Conservation (phyloP, 305 asterid species). For the Solanum aculeatissimum region DNA sequence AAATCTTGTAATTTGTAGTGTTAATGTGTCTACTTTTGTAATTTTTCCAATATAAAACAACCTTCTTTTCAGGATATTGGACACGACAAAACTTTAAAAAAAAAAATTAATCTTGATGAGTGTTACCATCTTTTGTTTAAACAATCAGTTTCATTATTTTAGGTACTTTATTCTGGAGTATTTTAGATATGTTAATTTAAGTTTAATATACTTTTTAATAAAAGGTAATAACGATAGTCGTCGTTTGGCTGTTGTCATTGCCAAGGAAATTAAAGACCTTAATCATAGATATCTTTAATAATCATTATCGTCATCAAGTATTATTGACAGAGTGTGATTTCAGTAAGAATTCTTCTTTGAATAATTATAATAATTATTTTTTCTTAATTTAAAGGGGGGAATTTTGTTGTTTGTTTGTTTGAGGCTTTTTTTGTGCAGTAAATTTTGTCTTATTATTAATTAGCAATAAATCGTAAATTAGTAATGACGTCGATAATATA, state of each 20-base stretch:
- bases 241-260: constrained; percentile 13
- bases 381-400: neutral
- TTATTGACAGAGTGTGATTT: neutral
- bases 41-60: neutral
- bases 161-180: neutral
- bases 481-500: too few relatives aligned
- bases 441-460: too few relatives aligned
- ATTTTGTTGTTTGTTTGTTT: constrained; percentile 19
- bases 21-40: too few relatives aligned
- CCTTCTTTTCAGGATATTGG: neutral
- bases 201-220: neutral
- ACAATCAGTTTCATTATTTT: neutral
- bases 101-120: constrained; percentile 12
- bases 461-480: too few relatives aligned
- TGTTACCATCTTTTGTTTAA: constrained; percentile 13
- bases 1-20: too few relatives aligned
- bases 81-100: neutral
- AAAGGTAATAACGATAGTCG: neutral
- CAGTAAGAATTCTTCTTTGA: neutral
- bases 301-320: neutral
- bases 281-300: neutral
- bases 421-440: constrained; percentile 14
- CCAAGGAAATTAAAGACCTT: neutral
- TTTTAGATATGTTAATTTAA: neutral
- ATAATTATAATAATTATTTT: neutral